Conservation (phyloP, 1,284 basidiomycete genomes). For the Bjerkandera adusta region DNA sequence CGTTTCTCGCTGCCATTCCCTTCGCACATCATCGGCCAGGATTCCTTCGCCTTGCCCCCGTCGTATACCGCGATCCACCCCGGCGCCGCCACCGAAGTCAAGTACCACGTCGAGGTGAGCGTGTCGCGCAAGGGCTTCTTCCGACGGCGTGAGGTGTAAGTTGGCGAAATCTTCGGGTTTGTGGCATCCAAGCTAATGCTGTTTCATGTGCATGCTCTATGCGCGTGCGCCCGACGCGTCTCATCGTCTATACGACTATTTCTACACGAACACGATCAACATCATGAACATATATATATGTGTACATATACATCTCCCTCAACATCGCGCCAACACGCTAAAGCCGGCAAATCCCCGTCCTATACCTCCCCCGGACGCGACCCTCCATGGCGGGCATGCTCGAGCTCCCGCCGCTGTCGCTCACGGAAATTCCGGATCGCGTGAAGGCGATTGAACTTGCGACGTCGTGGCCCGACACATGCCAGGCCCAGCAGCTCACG, state of each 20-base stretch:
- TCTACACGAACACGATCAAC: conserved; percentile 2
- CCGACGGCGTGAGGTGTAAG: conserved; percentile 42
- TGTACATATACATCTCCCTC: conserved; percentile 6
- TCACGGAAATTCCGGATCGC: conserved; percentile 7
- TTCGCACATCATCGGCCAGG: conserved; percentile 28
- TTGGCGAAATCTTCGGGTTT: conserved; percentile 31
- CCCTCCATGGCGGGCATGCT: conserved; percentile 33
- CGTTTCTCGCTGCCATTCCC: conserved; percentile 42
- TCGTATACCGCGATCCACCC: conserved; percentile 37
- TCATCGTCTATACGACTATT: not conserved
- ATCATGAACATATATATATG: conserved; percentile 3
- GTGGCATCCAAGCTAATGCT: conserved; percentile 10
- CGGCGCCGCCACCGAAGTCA: conserved; percentile 36
- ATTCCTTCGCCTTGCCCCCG: conserved; percentile 35
- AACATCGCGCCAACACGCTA: conserved; percentile 1
- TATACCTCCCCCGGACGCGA: conserved; percentile 41
- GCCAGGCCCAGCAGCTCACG: conserved; percentile 8
- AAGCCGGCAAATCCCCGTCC: conserved; percentile 32
- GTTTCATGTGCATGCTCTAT: conserved; percentile 10
- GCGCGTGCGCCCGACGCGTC: conserved; percentile 1
- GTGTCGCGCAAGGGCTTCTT: conserved; percentile 38
- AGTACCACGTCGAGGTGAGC: conserved; percentile 39
- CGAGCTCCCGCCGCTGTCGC: conserved; percentile 26
- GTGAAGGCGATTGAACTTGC: conserved; percentile 30
- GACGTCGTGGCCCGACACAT: conserved; percentile 25